Evolutionary conservation across 768 basidiomycete species (phyloP).

Genomic region (Amanita jacksonii): DNA sequence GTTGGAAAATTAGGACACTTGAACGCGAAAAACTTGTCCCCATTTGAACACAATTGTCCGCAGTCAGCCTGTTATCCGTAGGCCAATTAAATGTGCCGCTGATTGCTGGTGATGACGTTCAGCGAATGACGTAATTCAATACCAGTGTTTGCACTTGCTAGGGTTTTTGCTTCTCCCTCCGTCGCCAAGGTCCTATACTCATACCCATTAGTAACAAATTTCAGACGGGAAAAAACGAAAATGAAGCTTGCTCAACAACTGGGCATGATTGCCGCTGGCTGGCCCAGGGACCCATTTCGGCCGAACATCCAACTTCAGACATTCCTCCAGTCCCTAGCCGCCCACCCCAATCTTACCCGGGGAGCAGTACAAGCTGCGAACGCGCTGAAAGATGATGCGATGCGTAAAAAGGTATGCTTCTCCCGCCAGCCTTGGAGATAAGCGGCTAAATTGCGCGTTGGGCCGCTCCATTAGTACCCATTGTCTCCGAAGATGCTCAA

Average conservation of each 20-base stretch:
- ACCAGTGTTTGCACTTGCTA: too few relatives aligned
- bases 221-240: slow-evolving; percentile 14
- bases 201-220: slow-evolving; percentile 8
- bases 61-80: too few relatives aligned
- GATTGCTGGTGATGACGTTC: too few relatives aligned
- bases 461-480: slow-evolving; percentile 41
- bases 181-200: neutral
- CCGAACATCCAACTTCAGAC: slow-evolving; percentile 65
- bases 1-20: too few relatives aligned
- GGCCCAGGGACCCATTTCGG: slow-evolving; percentile 68
- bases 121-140: too few relatives aligned
- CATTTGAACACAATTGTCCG: too few relatives aligned
- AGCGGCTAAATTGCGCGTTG: slow-evolving; percentile 8
- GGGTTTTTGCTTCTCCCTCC: neutral
- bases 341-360: slow-evolving; percentile 59
- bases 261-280: slow-evolving; percentile 44
- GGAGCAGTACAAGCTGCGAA: slow-evolving; percentile 51
- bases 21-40: too few relatives aligned
- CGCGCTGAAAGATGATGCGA: slow-evolving; percentile 43
- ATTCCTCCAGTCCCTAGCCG: slow-evolving; percentile 54
- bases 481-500: slow-evolving; percentile 52
- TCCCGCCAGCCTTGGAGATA: slow-evolving; percentile 20
- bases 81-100: too few relatives aligned
- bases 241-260: slow-evolving; percentile 40
- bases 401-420: slow-evolving; percentile 47